phyloP scores from a whole-genome alignment of 2,329 filamentous ascomycete species.

The Periglandula ipomoeae region DNA sequence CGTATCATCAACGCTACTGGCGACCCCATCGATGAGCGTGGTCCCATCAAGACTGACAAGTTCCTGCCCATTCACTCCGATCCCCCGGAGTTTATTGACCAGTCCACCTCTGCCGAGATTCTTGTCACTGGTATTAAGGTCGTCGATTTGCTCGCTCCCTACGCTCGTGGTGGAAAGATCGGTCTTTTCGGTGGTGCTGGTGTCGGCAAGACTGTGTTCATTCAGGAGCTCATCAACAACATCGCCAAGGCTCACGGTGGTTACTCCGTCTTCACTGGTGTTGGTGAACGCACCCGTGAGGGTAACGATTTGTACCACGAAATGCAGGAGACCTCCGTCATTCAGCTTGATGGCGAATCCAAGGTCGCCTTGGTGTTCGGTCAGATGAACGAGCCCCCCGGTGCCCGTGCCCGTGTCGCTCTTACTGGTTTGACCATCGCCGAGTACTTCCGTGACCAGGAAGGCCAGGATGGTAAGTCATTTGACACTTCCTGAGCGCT shows the following conservation, averaged over 20 bases:
- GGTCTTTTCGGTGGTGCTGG: slow-evolving; percentile 99
- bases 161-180: slow-evolving; percentile 99
- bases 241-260: slow-evolving; percentile 99
- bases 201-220: slow-evolving; percentile 99
- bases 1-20: slow-evolving; percentile 99
- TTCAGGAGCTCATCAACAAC: slow-evolving; percentile 99
- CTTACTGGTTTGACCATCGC: slow-evolving; percentile 78
- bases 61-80: slow-evolving; percentile 87
- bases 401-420: slow-evolving; percentile 98
- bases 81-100: slow-evolving; percentile 83
- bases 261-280: slow-evolving; percentile 99
- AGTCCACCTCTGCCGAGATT: slow-evolving; percentile 93
- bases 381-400: slow-evolving; percentile 99
- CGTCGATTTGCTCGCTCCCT: slow-evolving; percentile 96
- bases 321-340: slow-evolving; percentile 99
- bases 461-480: slow-evolving; percentile 75
- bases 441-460: slow-evolving; percentile 70
- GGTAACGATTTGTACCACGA: slow-evolving; percentile 99
- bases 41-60: slow-evolving; percentile 91
- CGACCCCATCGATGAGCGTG: slow-evolving; percentile 99
- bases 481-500: neutral
- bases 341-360: slow-evolving; percentile 97
- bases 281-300: slow-evolving; percentile 99
- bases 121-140: slow-evolving; percentile 99
- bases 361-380: slow-evolving; percentile 99